Conservation (phyloP, 257 asterid species). For the Przewalskia tangutica region DNA sequence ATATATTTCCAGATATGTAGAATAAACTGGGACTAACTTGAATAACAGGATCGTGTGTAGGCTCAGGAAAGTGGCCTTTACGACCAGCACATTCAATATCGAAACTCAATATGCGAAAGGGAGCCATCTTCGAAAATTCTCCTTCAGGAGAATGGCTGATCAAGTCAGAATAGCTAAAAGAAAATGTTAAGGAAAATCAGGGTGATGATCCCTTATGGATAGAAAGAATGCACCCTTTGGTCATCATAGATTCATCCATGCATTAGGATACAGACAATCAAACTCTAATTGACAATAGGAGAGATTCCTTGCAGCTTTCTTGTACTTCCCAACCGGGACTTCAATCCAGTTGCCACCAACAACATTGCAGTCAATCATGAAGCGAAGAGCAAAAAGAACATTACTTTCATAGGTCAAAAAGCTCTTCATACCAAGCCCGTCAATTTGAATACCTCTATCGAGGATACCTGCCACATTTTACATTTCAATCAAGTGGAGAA, state of each 20-base stretch:
- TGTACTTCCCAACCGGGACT: slow-evolving; percentile 72
- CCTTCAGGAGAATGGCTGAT: slow-evolving; percentile 94
- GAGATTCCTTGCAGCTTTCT: slow-evolving; percentile 40
- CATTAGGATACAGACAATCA: slow-evolving; percentile 89
- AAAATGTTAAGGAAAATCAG: slow-evolving; percentile 24
- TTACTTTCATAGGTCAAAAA: slow-evolving; percentile 93
- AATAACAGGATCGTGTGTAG: slow-evolving; percentile 95
- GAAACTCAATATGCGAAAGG: slow-evolving; percentile 93
- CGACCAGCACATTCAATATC: slow-evolving; percentile 99
- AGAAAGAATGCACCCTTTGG: slow-evolving; percentile 1
- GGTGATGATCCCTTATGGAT: not conserved
- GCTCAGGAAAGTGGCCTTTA: slow-evolving; percentile 95
- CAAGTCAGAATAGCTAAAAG: slow-evolving; percentile 59
- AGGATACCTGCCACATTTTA: slow-evolving; percentile 50
- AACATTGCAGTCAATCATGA: slow-evolving; percentile 89
- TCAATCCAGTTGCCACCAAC: slow-evolving; percentile 99
- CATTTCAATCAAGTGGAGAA: not conserved
- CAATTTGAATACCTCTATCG: slow-evolving; percentile 88
- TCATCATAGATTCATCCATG: not conserved
- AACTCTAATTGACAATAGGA: slow-evolving; percentile 84
- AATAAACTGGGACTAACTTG: slow-evolving; percentile 40
- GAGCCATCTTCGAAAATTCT: slow-evolving; percentile 95
- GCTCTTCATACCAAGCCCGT: slow-evolving; percentile 76
- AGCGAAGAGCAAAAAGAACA: slow-evolving; percentile 93
- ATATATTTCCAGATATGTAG: slow-evolving; percentile 8